phyloP scores from a whole-genome alignment of 305 asterid species.

The Withania somnifera region DNA sequence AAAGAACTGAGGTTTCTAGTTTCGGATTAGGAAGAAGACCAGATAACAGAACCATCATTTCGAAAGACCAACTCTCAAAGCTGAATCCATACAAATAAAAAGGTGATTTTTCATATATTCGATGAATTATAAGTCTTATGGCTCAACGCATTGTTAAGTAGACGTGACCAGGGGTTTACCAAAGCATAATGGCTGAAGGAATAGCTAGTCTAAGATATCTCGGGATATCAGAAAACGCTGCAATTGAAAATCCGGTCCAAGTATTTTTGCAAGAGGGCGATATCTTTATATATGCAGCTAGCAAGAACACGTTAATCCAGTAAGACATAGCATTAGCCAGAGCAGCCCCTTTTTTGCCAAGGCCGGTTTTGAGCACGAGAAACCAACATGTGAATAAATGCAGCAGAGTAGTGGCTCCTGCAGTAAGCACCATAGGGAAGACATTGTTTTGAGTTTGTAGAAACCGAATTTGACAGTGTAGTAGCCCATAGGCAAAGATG shows the following conservation, averaged over 20 bases:
- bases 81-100: slow-evolving; percentile 20
- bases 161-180: not conserved
- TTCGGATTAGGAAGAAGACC: slow-evolving; percentile 60
- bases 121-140: not conserved
- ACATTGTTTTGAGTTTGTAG: slow-evolving; percentile 48
- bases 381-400: slow-evolving; percentile 14
- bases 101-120: slow-evolving; percentile 17
- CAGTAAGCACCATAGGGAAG: slow-evolving; percentile 34
- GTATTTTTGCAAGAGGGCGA: slow-evolving; percentile 16
- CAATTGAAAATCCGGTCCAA: slow-evolving; percentile 14
- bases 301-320: slow-evolving; percentile 10
- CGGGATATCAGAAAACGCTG: not conserved
- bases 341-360: slow-evolving; percentile 22
- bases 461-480: slow-evolving; percentile 52
- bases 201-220: slow-evolving; percentile 10
- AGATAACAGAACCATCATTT: slow-evolving; percentile 48
- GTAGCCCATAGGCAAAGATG: slow-evolving; percentile 42
- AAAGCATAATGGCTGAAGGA: slow-evolving; percentile 20
- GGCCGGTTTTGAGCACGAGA: slow-evolving; percentile 17
- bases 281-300: slow-evolving; percentile 11
- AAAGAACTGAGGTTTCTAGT: slow-evolving; percentile 51
- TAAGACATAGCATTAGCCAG: slow-evolving; percentile 13
- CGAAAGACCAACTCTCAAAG: slow-evolving; percentile 57
- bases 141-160: not conserved
- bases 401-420: slow-evolving; percentile 9